Base-by-base conservation (phyloP, 1,284 basidiomycete species). In the Ustilago lituana region DNA sequence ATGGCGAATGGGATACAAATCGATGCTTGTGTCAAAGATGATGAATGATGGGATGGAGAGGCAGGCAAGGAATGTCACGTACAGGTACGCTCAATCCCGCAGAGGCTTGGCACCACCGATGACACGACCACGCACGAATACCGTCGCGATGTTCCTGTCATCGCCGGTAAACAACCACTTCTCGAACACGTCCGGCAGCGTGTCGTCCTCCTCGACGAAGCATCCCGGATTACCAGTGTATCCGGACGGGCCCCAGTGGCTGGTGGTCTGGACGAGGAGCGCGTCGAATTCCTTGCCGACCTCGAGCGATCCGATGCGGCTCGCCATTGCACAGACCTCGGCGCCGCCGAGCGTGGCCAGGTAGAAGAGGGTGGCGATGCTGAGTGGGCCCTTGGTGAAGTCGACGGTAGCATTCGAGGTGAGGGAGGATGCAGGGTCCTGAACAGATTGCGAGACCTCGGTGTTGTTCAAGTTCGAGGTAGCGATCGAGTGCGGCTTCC, bases 331-430 rank as follows among this genome's bases (percentile, higher is more conserved):
- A 78, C 92, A 94, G 0, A 98, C 88, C 29, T 89, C 85, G 0
- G 95, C 95, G 1, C 95, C 95, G 36, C 95, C 94, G 24, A 91
- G 84, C 3, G 94, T 98, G 9, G 95, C 94, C 41, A 98, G 88
- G 84, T 93, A 91, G 67, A 96, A 86, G 41, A 97, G 85, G 1
- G 92, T 89, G 7, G 91, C 84, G 35, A 94, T 85, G 6, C 89
- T 85, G 12, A 97, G 86, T 48, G 89, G 90, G 17, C 86, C 85
- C 68, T 86, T 85, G 3, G 86, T 84, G 78, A 92, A 91, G 45
- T 78, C 76, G 37, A 69, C 45, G 5, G 36, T 54, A 14, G 45
- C 27, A 15, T 52, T 37, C 14, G 47, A 45, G 31, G 52, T 51
- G 36, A 61, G 45, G 15, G 57, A 64, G 15, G 61, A 69, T 11